These are phyloP conservation scores for Apodospora peruviana DNA, from an alignment of 495 filamentous ascomycete genomes.

Conservation along the genomic window DNA sequence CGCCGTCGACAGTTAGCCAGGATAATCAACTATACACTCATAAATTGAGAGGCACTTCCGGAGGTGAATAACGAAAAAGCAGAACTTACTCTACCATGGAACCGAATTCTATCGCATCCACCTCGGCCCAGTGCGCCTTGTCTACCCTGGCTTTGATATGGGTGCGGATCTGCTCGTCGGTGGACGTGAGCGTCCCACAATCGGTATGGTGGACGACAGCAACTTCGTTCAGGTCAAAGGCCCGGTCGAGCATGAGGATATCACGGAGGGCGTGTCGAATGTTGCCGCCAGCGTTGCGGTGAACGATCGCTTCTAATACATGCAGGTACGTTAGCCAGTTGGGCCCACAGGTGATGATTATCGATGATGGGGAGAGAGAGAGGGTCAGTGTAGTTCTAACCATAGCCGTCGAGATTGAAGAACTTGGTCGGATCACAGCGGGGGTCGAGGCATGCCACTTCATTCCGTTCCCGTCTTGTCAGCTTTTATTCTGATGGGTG, in stretches of 20 bases:
- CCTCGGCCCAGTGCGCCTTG: constrained; percentile 8
- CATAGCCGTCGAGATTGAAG: constrained; percentile 12
- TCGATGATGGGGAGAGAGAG: no score
- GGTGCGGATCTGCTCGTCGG: constrained; percentile 5
- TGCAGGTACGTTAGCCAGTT: no score
- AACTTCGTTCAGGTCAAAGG: constrained; percentile 15
- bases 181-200: constrained; percentile 12
- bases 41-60: no score
- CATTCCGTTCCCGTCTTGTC: not conserved
- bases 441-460: constrained; percentile 22
- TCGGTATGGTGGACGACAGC: constrained; percentile 22
- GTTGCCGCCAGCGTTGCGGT: constrained; percentile 21
- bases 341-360: no score
- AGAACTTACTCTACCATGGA: constrained; percentile 4
- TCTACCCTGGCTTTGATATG: constrained; percentile 2
- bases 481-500: no score
- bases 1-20: not conserved
- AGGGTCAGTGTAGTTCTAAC: no score
- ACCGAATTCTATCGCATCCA: constrained; percentile 12
- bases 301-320: constrained; percentile 17
- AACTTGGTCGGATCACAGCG: constrained; percentile 19
- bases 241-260: constrained; percentile 15
- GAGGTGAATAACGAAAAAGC: no score
- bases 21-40: no score
- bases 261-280: constrained; percentile 17